These are phyloP conservation scores for Chrysanthemum lavandulifolium DNA, from an alignment of 129 eudicot species.

Conservation along the genomic window DNA sequence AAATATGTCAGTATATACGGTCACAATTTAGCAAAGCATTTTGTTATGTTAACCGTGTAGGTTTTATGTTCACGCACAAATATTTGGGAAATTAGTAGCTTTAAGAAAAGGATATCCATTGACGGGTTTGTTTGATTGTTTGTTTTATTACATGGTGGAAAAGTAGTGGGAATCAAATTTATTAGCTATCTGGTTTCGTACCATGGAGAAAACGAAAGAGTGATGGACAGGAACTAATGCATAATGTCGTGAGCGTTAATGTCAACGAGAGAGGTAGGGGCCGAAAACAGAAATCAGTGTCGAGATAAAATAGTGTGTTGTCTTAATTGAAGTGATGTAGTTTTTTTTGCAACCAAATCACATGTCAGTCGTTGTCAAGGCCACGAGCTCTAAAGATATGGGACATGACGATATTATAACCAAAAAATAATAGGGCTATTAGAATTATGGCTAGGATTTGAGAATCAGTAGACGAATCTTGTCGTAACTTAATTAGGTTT, in stretches of 20 bases:
- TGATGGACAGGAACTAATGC: neutral
- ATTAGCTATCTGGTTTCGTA: conserved; percentile 18
- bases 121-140: neutral
- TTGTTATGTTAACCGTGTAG: neutral
- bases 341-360: conserved; percentile 14
- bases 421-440: too few species aligned
- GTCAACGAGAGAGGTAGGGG: conserved; percentile 14
- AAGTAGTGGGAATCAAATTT: neutral
- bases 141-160: neutral
- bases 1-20: neutral
- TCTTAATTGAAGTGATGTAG: conserved; percentile 6
- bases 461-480: too few species aligned
- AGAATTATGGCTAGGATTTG: too few species aligned
- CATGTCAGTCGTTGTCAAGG: conserved; percentile 26
- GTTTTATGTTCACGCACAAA: neutral
- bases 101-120: neutral
- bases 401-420: too few species aligned
- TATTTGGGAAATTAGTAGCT: neutral
- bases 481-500: too few species aligned
- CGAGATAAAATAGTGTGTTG: conserved; percentile 23
- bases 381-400: too few species aligned
- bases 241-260: conserved; percentile 11
- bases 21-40: neutral
- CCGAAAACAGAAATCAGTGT: neutral
- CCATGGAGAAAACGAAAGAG: conserved; percentile 26